Evolutionary conservation across 2,329 filamentous ascomycete genomes (phyloP).

Genomic region (Samsoniella hepiali): DNA sequence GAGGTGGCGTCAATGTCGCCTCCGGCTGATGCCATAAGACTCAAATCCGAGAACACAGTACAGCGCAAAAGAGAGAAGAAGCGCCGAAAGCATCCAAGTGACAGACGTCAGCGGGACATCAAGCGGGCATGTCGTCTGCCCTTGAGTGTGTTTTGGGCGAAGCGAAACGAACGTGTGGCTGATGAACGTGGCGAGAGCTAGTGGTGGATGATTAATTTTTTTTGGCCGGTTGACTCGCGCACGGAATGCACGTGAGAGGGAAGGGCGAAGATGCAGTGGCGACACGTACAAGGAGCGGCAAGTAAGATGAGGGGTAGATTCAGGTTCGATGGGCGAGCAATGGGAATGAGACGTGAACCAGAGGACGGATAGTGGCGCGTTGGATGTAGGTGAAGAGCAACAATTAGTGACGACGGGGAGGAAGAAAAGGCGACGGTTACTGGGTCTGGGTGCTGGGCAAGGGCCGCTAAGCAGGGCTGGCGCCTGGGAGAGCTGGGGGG

Average conservation of each 20-base stretch:
- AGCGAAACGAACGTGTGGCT: constrained; percentile 39
- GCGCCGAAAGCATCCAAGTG: constrained; percentile 9
- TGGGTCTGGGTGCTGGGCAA: constrained; percentile 13
- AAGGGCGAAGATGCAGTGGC: not conserved
- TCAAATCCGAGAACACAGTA: constrained; percentile 1
- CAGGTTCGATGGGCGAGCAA: constrained; percentile 1
- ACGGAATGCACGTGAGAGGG: constrained; percentile 12
- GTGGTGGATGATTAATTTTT: constrained; percentile 23
- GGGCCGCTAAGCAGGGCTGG: constrained; percentile 14
- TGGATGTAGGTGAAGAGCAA: constrained; percentile 17
- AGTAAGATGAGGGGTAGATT: not conserved
- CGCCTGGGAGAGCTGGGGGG: not conserved
- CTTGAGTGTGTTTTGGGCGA: constrained; percentile 21
- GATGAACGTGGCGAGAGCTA: constrained; percentile 44
- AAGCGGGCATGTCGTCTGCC: constrained; percentile 15
- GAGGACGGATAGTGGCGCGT: constrained; percentile 5
- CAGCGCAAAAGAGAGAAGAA: constrained; percentile 1
- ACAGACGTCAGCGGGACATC: constrained; percentile 10
- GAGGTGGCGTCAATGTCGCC: constrained; percentile 15
- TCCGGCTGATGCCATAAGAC: constrained; percentile 15
- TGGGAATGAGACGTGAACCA: not conserved
- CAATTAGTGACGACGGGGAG: constrained; percentile 15
- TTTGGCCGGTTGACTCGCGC: constrained; percentile 19
- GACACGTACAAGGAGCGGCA: constrained; percentile 4
- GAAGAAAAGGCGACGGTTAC: constrained; percentile 15